Conservation (phyloP, 1,139 yeast species). For the Saccharomyces hybrid region DNA sequence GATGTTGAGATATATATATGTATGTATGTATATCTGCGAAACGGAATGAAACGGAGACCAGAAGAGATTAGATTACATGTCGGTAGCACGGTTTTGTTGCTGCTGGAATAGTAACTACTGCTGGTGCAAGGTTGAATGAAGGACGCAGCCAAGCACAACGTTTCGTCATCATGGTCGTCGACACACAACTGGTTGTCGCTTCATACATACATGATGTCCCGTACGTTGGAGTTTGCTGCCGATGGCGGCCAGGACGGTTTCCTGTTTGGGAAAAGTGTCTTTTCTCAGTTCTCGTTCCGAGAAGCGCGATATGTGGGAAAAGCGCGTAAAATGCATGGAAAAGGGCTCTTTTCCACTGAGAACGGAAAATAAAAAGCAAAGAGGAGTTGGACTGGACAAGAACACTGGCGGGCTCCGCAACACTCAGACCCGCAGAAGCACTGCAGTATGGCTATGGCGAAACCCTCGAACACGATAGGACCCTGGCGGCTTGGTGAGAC, state of each 20-base stretch:
- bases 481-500: constrained; percentile 97
- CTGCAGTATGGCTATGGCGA: neutral
- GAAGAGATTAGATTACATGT: too few relatives aligned
- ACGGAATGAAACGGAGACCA: too few relatives aligned
- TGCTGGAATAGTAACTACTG: too few relatives aligned
- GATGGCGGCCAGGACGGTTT: neutral
- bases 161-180: too few relatives aligned
- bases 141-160: too few relatives aligned
- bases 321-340: neutral
- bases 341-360: neutral
- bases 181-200: too few relatives aligned
- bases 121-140: too few relatives aligned
- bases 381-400: neutral
- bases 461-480: constrained; percentile 43
- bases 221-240: too few relatives aligned
- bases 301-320: neutral
- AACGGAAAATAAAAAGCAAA: neutral
- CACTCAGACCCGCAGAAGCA: neutral
- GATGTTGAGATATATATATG: too few relatives aligned
- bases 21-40: too few relatives aligned
- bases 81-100: too few relatives aligned
- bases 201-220: too few relatives aligned
- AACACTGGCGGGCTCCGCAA: neutral
- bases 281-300: neutral
- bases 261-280: neutral